Percentiles rank a stretch among this genome's conserved stretches.
phyloP scores from a whole-genome alignment of 2,329 filamentous ascomycete species.

The Microdochium bolleyi region DNA sequence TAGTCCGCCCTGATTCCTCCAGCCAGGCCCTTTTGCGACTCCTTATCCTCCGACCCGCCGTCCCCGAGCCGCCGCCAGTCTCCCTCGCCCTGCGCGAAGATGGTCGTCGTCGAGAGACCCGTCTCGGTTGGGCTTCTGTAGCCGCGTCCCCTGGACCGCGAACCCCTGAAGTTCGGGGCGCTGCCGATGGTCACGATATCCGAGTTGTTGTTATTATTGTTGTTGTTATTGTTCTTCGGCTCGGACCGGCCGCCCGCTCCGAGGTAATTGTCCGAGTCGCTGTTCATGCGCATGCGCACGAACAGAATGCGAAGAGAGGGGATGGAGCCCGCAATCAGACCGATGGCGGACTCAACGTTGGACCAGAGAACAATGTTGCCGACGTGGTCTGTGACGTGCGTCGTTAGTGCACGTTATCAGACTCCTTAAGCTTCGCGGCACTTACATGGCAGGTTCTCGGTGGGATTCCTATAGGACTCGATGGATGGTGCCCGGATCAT shows the following conservation, averaged over 20 bases:
- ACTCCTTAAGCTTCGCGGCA: too few relatives aligned
- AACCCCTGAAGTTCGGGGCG: not conserved
- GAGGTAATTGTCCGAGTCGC: not conserved
- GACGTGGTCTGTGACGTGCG: conserved; percentile 9
- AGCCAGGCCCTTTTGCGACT: not conserved
- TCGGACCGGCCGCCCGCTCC: not conserved
- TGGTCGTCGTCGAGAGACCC: not conserved
- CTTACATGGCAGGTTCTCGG: conserved; percentile 13
- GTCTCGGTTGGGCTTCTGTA: not conserved
- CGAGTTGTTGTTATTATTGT: not conserved
- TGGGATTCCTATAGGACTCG: conserved; percentile 9
- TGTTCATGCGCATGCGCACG: not conserved
- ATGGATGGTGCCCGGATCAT: conserved; percentile 14
- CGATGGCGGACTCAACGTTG: conserved; percentile 10
- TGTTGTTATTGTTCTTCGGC: too few relatives aligned
- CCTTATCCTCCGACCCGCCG: not conserved
- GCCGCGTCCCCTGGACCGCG: not conserved
- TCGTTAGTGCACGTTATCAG: too few relatives aligned
- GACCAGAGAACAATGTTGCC: conserved; percentile 13
- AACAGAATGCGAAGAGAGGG: conserved; percentile 3
- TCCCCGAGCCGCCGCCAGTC: not conserved
- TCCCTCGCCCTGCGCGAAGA: not conserved
- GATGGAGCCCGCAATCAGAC: conserved; percentile 5
- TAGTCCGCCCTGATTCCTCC: not conserved
- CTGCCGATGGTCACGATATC: not conserved